These are phyloP conservation scores for Venturia aucupariae DNA, from an alignment of 2,329 filamentous ascomycete species.

Conservation along the genomic window DNA sequence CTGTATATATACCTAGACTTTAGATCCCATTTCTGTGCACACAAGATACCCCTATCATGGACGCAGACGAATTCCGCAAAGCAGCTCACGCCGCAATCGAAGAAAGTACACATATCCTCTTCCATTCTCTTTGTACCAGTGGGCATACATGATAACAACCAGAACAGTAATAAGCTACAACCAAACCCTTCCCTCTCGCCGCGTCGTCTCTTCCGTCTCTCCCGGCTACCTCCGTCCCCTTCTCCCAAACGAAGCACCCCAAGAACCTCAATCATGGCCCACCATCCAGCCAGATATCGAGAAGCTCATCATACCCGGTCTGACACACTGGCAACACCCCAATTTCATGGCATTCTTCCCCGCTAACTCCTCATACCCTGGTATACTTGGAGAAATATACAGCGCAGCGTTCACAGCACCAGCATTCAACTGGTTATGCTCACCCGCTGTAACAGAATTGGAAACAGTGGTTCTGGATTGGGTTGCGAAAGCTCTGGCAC, in stretches of 20 bases:
- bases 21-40: not conserved
- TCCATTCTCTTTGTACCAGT: not conserved
- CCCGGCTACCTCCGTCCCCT: conserved; percentile 80
- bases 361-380: conserved; percentile 69
- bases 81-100: conserved; percentile 73
- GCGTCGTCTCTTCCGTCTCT: conserved; percentile 66
- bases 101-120: conserved; percentile 51
- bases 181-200: conserved; percentile 58
- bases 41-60: conserved; percentile 45
- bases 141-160: conserved; percentile 2
- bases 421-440: conserved; percentile 96
- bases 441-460: conserved; percentile 82
- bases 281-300: conserved; percentile 78
- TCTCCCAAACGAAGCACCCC: conserved; percentile 58
- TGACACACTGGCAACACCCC: conserved; percentile 91
- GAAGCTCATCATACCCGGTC: conserved; percentile 75
- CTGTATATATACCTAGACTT: not conserved
- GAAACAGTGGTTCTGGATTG: conserved; percentile 92
- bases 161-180: conserved; percentile 71
- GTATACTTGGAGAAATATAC: conserved; percentile 88
- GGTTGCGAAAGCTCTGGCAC: conserved; percentile 64
- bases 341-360: conserved; percentile 97
- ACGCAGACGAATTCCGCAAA: conserved; percentile 65
- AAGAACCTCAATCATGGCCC: conserved; percentile 62
- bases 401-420: conserved; percentile 79